phyloP scores from a whole-genome alignment of 305 asterid species.

The Striga hermonthica region DNA sequence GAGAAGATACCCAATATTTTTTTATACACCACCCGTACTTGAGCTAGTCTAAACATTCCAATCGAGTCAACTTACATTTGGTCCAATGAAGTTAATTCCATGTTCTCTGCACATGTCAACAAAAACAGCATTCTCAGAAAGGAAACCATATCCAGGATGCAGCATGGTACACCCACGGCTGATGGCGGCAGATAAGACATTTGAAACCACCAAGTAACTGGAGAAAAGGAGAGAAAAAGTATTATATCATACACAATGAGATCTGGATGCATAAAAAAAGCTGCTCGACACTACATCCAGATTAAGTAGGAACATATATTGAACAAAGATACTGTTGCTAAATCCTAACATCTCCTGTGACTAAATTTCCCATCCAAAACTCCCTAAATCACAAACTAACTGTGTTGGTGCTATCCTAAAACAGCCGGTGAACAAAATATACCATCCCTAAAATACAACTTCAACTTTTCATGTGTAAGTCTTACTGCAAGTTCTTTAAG shows the following conservation, averaged over 20 bases:
- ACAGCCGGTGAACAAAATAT: neutral
- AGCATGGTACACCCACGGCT: slow-evolving; percentile 95
- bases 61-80: slow-evolving; percentile 59
- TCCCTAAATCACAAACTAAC: neutral
- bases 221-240: slow-evolving; percentile 17
- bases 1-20: slow-evolving; percentile 21
- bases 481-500: slow-evolving; percentile 21
- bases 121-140: slow-evolving; percentile 89
- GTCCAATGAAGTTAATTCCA: slow-evolving; percentile 90
- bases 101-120: slow-evolving; percentile 95
- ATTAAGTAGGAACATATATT: slow-evolving; percentile 1
- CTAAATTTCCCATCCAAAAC: slow-evolving; percentile 4
- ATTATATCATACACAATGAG: neutral
- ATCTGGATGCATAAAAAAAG: neutral
- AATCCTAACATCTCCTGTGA: neutral
- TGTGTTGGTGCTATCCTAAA: neutral
- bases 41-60: slow-evolving; percentile 18
- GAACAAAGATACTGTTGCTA: neutral
- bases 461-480: slow-evolving; percentile 1
- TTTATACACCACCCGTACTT: slow-evolving; percentile 15
- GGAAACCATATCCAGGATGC: slow-evolving; percentile 99
- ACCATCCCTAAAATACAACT: slow-evolving; percentile 1
- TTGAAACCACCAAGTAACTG: slow-evolving; percentile 79
- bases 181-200: slow-evolving; percentile 90
- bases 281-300: neutral